Conservation (phyloP, 202 grass and related monocot species). For the Hordeum pubiflorum region DNA sequence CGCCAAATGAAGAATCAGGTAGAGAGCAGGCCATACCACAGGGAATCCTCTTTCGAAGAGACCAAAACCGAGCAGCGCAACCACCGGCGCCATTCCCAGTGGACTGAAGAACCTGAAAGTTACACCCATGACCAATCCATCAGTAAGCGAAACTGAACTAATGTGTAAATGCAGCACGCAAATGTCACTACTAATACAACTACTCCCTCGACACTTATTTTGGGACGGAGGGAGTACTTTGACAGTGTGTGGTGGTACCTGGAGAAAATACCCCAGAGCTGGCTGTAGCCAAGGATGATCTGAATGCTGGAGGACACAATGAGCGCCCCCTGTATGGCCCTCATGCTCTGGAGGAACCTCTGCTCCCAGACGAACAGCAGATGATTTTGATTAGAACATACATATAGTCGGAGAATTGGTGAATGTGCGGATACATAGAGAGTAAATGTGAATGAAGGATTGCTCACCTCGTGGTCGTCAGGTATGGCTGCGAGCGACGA, state of each 20-base stretch:
- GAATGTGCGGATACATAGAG: neutral
- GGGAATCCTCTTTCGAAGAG: constrained; percentile 98
- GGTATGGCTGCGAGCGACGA: constrained; percentile 53
- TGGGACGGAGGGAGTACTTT: no score
- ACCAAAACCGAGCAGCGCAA: constrained; percentile 87
- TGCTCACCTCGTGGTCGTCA: constrained; percentile 62
- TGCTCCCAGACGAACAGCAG: constrained; percentile 24
- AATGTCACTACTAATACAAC: neutral
- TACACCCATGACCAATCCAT: constrained; percentile 14
- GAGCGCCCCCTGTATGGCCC: constrained; percentile 82
- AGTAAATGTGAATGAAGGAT: neutral
- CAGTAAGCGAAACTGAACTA: constrained; percentile 14
- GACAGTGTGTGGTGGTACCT: constrained; percentile 37
- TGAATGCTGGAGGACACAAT: constrained; percentile 97
- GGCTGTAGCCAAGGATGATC: constrained; percentile 95
- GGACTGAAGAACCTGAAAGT: constrained; percentile 93
- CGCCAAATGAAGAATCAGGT: constrained; percentile 8
- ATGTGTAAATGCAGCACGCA: neutral
- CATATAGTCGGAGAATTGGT: neutral
- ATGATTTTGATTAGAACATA: constrained; percentile 2
- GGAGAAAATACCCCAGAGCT: constrained; percentile 98
- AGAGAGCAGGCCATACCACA: constrained; percentile 56
- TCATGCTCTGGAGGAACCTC: constrained; percentile 97
- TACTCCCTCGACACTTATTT: no score
- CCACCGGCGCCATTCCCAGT: constrained; percentile 83